Percentiles rank a stretch among this genome's conserved stretches.
phyloP scores from a whole-genome alignment of 140 eudicot species.

The Bidens hawaiensis region DNA sequence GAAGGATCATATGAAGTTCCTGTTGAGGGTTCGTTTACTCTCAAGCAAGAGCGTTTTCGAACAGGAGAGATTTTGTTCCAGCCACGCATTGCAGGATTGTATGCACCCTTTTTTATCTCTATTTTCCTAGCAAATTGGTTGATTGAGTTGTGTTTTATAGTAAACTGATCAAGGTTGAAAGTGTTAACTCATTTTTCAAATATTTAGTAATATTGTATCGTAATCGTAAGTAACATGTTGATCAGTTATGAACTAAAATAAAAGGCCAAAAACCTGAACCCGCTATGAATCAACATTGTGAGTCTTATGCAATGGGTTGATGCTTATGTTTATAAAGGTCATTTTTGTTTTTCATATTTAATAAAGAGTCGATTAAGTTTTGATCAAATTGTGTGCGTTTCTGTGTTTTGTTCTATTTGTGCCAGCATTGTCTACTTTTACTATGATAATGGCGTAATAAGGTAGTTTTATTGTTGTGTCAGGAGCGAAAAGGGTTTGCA shows the following conservation, averaged over 20 bases:
- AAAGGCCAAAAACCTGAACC: not conserved
- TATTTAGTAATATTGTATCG: not conserved
- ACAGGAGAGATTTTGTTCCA: slow-evolving; percentile 95
- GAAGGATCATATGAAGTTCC: slow-evolving; percentile 59
- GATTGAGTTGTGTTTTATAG: not conserved
- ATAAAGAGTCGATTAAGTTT: too few species aligned
- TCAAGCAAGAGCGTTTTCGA: slow-evolving; percentile 78
- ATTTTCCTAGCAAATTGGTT: not conserved
- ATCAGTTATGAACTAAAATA: not conserved
- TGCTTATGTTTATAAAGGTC: too few species aligned
- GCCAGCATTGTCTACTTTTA: not conserved
- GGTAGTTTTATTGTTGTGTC: slow-evolving; percentile 16
- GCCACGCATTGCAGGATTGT: slow-evolving; percentile 94
- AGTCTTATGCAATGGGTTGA: too few species aligned
- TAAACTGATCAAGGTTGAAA: too few species aligned
- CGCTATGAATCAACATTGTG: too few species aligned
- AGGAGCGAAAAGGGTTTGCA: slow-evolving; percentile 86
- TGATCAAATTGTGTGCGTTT: too few species aligned
- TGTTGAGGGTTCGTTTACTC: slow-evolving; percentile 65
- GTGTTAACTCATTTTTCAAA: too few species aligned
- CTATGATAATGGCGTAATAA: not conserved
- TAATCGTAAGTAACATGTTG: not conserved
- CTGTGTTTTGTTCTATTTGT: too few species aligned
- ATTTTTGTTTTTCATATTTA: too few species aligned
- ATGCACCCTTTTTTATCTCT: slow-evolving; percentile 40